Conservation (phyloP, 139 green algal genomes). For the Chara braunii region DNA sequence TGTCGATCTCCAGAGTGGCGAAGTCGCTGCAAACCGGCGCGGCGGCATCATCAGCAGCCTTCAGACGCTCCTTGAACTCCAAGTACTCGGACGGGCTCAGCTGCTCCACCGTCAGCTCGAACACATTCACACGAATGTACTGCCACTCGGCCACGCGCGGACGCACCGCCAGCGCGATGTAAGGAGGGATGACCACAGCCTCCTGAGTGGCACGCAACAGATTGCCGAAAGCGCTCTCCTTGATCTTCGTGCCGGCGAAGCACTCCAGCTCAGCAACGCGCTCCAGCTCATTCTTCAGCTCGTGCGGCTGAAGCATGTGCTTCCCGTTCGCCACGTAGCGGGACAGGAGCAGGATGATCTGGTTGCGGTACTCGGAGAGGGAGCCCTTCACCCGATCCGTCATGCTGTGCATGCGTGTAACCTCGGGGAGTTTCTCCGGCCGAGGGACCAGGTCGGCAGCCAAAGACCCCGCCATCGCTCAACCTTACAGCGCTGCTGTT, state of each 20-base stretch:
- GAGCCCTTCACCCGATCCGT: background rate
- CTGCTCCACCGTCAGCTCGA: too few species aligned
- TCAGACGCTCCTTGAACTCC: too few species aligned
- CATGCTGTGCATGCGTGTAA: background rate
- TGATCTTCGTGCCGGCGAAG: background rate
- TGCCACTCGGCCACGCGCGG: background rate
- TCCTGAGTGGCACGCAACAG: background rate
- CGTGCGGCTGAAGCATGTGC: slow-evolving; percentile 2
- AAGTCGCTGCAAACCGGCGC: too few species aligned
- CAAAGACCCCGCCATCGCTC: too few species aligned
- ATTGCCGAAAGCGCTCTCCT: background rate
- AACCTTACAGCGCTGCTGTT: too few species aligned
- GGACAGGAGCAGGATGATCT: background rate
- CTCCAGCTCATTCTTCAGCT: slow-evolving; percentile 6
- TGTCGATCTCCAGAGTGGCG: too few species aligned
- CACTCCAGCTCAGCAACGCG: background rate
- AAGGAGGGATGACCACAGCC: background rate
- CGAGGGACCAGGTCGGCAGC: too few species aligned
- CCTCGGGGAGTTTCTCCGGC: too few species aligned
- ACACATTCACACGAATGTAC: background rate
- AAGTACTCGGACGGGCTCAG: too few species aligned
- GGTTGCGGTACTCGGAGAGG: slow-evolving; percentile 9
- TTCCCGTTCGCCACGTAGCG: background rate
- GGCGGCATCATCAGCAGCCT: too few species aligned
- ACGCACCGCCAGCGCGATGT: background rate